Percentiles rank a stretch among this genome's conserved stretches.
phyloP scores from a whole-genome alignment of 345 rosid species.

The Chamaenerion angustifolium region DNA sequence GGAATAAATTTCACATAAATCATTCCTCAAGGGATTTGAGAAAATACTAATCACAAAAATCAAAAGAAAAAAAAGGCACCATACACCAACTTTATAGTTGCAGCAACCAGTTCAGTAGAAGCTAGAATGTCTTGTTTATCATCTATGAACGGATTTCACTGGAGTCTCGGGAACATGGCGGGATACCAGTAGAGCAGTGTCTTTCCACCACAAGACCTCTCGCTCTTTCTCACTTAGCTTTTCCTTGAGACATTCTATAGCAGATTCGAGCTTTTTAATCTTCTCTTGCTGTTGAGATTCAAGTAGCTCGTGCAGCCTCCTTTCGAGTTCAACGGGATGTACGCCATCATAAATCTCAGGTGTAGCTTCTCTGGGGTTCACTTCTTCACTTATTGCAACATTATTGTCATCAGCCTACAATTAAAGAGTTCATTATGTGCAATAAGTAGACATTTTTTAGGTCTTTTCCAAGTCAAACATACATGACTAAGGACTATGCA shows the following conservation, averaged over 20 bases:
- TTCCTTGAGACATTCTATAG: conserved; percentile 23
- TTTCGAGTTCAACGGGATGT: conserved; percentile 51
- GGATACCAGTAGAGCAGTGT: conserved; percentile 25
- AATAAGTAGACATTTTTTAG: too few species aligned
- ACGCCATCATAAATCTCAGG: conserved; percentile 23
- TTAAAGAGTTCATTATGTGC: too few species aligned
- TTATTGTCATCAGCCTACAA: neutral
- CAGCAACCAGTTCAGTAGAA: too few species aligned
- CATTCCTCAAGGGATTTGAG: neutral
- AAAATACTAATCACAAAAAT: neutral
- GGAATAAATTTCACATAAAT: neutral
- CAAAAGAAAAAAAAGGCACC: neutral
- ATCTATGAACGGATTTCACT: neutral
- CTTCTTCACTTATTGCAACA: conserved; percentile 12
- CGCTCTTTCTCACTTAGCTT: conserved; percentile 44
- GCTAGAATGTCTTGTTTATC: neutral
- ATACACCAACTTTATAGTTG: neutral
- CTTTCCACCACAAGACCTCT: conserved; percentile 77
- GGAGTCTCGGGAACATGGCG: conserved; percentile 3
- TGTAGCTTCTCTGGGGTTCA: conserved; percentile 14
- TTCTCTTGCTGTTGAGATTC: conserved; percentile 53
- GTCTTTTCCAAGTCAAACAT: too few species aligned
- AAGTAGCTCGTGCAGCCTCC: conserved; percentile 48
- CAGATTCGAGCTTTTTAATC: conserved; percentile 51
- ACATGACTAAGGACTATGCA: too few species aligned